A percentile compares a stretch with the other conserved stretches of the same genome.
phyloP scores from a whole-genome alignment of 1,139 yeast species.

The Geotrichum klebahnii region DNA sequence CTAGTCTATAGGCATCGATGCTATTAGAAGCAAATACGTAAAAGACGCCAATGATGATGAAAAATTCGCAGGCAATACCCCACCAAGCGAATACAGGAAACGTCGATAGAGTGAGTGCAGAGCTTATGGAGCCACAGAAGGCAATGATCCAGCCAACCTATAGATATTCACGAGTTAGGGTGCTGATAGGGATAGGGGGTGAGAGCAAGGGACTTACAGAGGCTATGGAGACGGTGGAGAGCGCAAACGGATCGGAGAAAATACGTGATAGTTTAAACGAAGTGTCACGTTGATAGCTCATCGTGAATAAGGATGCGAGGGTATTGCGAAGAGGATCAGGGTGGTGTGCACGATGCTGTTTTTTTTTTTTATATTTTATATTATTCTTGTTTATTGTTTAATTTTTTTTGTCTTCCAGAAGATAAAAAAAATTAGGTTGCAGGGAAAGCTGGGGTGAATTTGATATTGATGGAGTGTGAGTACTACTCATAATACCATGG shows the following conservation, averaged over 20 bases:
- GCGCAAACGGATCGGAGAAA: constrained; percentile 43
- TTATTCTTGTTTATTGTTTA: too few species aligned
- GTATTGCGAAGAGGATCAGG: background rate
- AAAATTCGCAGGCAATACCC: constrained; percentile 83
- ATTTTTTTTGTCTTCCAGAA: too few species aligned
- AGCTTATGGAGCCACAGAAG: constrained; percentile 77
- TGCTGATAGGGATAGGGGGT: background rate
- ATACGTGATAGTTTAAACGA: constrained; percentile 23
- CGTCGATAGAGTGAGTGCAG: constrained; percentile 38
- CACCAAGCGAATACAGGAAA: constrained; percentile 94
- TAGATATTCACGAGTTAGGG: constrained; percentile 10
- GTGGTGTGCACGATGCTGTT: background rate
- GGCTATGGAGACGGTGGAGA: constrained; percentile 38
- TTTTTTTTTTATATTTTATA: too few species aligned
- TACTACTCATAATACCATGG: too few species aligned
- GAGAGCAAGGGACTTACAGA: constrained; percentile 23
- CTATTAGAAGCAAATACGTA: constrained; percentile 62
- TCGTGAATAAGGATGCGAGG: background rate
- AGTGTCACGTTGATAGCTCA: background rate
- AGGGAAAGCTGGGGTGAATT: too few species aligned
- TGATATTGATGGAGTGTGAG: too few species aligned
- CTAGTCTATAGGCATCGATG: constrained; percentile 66
- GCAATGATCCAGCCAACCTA: constrained; percentile 70
- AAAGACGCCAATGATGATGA: constrained; percentile 54
- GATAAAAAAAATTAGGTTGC: too few species aligned